Base-by-base conservation (phyloP, 2,329 filamentous ascomycete species). In the Colletotrichum sp. region DNA sequence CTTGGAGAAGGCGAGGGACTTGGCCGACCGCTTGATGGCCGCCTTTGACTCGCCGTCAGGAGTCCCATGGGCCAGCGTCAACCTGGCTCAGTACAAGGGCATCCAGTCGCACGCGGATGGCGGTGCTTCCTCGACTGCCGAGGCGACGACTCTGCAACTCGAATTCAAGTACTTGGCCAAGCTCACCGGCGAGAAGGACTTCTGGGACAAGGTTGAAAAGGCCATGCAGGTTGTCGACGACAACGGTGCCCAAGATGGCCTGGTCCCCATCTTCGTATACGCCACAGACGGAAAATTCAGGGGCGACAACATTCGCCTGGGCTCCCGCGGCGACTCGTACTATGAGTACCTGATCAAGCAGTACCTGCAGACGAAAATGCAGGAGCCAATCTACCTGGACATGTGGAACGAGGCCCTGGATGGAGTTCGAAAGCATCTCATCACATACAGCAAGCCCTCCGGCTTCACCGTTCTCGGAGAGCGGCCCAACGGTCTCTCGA, bases 281-380 rank as follows among this genome's bases (percentile, higher is more conserved):
- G 91, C 97, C 6, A 90, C 92, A 33, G 91, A 87, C 15, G 97
- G 97, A 70, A 86, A 91, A 67, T 99, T 98, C 84, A 90, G 91
- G 65, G 95, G 95, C 24, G 85, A 91, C 24, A 98, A 98, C 80
- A 96, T 99, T 79, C 94, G 97, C 21, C 89, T 98, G 27, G 97
- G 97, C 51, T 98, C 95, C 82, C 91, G 97, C 75, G 97, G 97
- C 59, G 97, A 99, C 86, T 98, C 96, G 62, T 99, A 98, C 85
- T 99, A 99, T 84, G 95, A 99, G 85, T 99, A 99, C 82, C 91
- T 99, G 65, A 97, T 98, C 87, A 99, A 99, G 86, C 97, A 99
- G 83, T 98, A 98, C 81, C 88, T 98, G 24, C 97, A 99, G 83
- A 99, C 97, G 15, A 94, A 94, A 70, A 92, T 94, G 81, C 89